These are phyloP conservation scores for Phlebiopsis gigantea DNA, from an alignment of 768 basidiomycete genomes.

Conservation along the genomic window DNA sequence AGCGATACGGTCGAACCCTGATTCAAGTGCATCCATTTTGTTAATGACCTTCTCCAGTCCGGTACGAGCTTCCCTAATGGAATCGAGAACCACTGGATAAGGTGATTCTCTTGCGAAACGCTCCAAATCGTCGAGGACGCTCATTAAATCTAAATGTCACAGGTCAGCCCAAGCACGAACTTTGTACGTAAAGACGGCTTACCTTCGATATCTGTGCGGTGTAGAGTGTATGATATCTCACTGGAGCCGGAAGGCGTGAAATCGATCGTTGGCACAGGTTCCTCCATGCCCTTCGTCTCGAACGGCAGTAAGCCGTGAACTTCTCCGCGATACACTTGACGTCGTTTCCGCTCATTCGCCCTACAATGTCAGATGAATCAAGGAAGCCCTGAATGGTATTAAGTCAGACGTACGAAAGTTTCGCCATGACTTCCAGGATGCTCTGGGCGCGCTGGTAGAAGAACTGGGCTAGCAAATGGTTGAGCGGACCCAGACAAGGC, in stretches of 20 bases:
- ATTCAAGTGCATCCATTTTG: slow-evolving; percentile 76
- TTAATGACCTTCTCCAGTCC: slow-evolving; percentile 64
- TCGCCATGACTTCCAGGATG: slow-evolving; percentile 83
- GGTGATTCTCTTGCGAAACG: slow-evolving; percentile 41
- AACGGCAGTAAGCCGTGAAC: slow-evolving; percentile 86
- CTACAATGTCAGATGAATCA: slow-evolving; percentile 31
- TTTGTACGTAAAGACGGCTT: slow-evolving; percentile 17
- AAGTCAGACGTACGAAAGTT: slow-evolving; percentile 62
- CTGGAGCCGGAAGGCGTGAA: slow-evolving; percentile 65
- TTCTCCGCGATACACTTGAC: slow-evolving; percentile 82
- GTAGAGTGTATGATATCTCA: slow-evolving; percentile 62
- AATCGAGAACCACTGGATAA: slow-evolving; percentile 42
- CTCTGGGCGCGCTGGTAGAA: slow-evolving; percentile 78
- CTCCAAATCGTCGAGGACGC: slow-evolving; percentile 62
- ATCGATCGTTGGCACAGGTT: slow-evolving; percentile 72
- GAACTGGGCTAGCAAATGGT: slow-evolving; percentile 51
- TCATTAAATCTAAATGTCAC: slow-evolving; percentile 45
- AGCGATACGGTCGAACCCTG: slow-evolving; percentile 81
- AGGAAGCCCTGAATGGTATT: not conserved
- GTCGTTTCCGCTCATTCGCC: slow-evolving; percentile 71
- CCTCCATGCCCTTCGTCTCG: slow-evolving; percentile 75
- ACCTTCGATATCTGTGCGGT: slow-evolving; percentile 71
- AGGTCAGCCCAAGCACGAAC: not conserved
- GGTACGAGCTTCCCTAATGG: slow-evolving; percentile 56
- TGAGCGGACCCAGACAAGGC: slow-evolving; percentile 1